Base-by-base conservation (phyloP, 805 yeast species). In the Teunomyces panamensis region DNA sequence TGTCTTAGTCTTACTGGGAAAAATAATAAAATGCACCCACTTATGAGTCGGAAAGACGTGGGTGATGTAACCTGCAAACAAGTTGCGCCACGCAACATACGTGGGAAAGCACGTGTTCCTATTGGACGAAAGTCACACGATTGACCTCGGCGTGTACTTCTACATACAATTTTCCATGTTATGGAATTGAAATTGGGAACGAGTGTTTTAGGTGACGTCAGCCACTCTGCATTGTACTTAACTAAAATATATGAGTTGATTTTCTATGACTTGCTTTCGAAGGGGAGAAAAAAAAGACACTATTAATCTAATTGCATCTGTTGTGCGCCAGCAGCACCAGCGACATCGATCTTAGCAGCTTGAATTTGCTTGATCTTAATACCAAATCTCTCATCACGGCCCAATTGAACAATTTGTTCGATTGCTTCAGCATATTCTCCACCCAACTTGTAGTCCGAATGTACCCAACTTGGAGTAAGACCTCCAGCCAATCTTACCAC, bases 401-500 rank as follows among this genome's bases (percentile, higher is more conserved):
- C 70, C 57, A 86, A 69, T 51, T 79, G 76, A 47, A 80, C 76
- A 63, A 87, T 73, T 50, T 81, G 78, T 51, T 73, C 62, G 39
- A 83, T 75, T 47, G 79, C 78, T 47, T 74, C 72, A 11, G 53
- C 51, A 48, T 59, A 74, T 5, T 72, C 69, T 41, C 79, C 81
- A 28, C 75, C 65, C 47, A 92, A 68, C 65, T 84, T 84, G 68
- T 74, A 83, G 36, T 79, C 72, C 26, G 96, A 88, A 63, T 91
- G 97, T 39, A 87, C 85, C 94, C 96, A 94, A 56, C 89, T 81
- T 57, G 97, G 91, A 57, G 77, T 75, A 33, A 73, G 65, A 42
- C 96, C 96, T 42, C 97, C 97, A 26, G 92, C 81, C 53, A 92
- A 75, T 63, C 96, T 80, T 48, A 91, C 66, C 13, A 87, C 71